Base-by-base conservation (phyloP, 1,139 yeast genomes). In the Debaryomyces fabryi region DNA sequence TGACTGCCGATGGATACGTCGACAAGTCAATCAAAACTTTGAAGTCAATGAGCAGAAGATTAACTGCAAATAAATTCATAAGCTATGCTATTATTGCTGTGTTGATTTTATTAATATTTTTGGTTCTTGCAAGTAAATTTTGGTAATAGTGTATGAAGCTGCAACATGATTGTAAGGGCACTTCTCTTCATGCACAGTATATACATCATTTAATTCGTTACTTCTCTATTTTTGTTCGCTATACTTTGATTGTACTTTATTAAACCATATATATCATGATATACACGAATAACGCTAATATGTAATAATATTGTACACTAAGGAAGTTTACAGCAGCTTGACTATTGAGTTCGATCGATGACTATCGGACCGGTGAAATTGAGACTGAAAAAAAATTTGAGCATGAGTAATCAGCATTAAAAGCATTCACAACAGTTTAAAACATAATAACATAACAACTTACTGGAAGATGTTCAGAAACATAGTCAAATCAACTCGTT, bases 81-180 rank as follows among this genome's bases (percentile, higher is more conserved):
- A 91, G 96, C 50, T 90, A 91, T 60, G 96, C 96, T n/a, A 93
- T 95, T 50, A 93, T 95, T 51, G 96, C 88, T 2, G 92, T 93
- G 13, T 79, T 95, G 60, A 83, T 93, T 6, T 64, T 93, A 49
- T 78, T 95, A 59, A 95, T 95, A 49, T 74, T 93, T 54, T 76
- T 95, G 56, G 97, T 92, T 21, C 76, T 93, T 54, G 91, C 89
- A 48, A 86, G 93, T 63, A 93, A 93, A 68, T 90, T 93, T 65
- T 81, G 86, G 81, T 87, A 56, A 40, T 10, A 8, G 34, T 35
- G 35, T 32, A 32, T 4, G 16, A 9, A 21, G n/a, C 9, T 20
- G 6, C 39, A 16, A 23, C 16, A 7, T 10, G 18, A 4, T 10
- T 20, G 13, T 20, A 9, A n/a, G 13, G 18, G 18, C 10, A 35